phyloP scores from a whole-genome alignment of 257 asterid species.

The Scutellaria baicalensis region DNA sequence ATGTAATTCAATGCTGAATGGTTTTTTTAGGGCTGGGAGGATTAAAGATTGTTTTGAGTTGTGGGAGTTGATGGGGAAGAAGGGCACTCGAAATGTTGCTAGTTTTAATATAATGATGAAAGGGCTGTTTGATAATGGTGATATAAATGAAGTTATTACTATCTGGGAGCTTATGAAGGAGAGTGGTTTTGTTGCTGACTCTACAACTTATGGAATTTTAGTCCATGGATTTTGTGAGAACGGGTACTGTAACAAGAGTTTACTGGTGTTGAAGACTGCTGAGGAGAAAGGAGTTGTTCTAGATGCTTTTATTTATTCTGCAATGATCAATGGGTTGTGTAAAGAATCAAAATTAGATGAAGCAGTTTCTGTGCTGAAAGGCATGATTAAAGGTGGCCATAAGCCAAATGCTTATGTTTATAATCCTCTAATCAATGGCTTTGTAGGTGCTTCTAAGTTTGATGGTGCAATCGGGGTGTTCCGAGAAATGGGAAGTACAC shows the following conservation, averaged over 20 bases:
- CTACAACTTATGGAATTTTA: slow-evolving; percentile 55
- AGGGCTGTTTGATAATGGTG: slow-evolving; percentile 52
- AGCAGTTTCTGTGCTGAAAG: slow-evolving; percentile 56
- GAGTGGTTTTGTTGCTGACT: slow-evolving; percentile 46
- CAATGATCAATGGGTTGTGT: slow-evolving; percentile 65
- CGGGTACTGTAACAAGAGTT: slow-evolving; percentile 52
- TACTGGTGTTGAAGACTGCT: slow-evolving; percentile 46
- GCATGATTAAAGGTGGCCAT: slow-evolving; percentile 43
- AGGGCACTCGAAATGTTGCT: slow-evolving; percentile 53
- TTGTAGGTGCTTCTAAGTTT: slow-evolving; percentile 50
- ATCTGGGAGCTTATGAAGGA: slow-evolving; percentile 54
- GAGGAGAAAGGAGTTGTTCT: slow-evolving; percentile 33
- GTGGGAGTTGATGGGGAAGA: slow-evolving; percentile 78
- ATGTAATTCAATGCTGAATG: slow-evolving; percentile 60
- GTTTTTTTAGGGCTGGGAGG: slow-evolving; percentile 51
- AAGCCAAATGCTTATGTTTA: slow-evolving; percentile 60
- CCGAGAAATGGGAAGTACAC: slow-evolving; percentile 41
- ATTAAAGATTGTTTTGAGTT: slow-evolving; percentile 39
- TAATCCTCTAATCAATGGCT: slow-evolving; percentile 68
- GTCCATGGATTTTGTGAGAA: slow-evolving; percentile 77
- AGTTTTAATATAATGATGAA: slow-evolving; percentile 76
- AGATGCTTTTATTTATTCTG: slow-evolving; percentile 62
- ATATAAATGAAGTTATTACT: slow-evolving; percentile 48
- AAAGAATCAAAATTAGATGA: slow-evolving; percentile 56
- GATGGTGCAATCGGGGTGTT: slow-evolving; percentile 50